Evolutionary conservation across 2,329 filamentous ascomycete species (phyloP), one percentile per base, ranked within the genome.

Genomic region (Epichloe sibirici): DNA sequence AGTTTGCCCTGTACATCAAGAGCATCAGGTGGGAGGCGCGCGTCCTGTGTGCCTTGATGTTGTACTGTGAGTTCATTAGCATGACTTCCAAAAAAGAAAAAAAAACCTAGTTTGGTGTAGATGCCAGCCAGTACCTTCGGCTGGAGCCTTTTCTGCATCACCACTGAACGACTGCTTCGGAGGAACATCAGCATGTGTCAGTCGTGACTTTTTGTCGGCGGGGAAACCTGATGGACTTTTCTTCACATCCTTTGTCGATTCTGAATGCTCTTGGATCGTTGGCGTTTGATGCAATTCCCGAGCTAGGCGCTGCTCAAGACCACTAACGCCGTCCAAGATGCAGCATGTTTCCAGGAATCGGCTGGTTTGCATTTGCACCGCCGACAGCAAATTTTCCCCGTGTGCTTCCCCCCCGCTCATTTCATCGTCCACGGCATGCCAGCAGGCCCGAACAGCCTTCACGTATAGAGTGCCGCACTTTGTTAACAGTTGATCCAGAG

Each of bases 401-500:
- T 70, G 68, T 0, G 65, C 8, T 64, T 17, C 17, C 35, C 67
- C 65, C 1, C 74, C 76, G 0, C 70, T 66, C 7, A 81, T 66
- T 53, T 82, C 78, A 40, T 79, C 74, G 48, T 89, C 84, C 2
- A 85, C 81, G n/a, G 85, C 82, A 53, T 75, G 75, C 73, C 85
- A 83, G 59, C 86, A 90, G 3, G 79, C 75, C 62, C 86, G 78
- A 2, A 88, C 85, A 0, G 85, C 86, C 61, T 83, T 85, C 76
- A 82, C 84, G 65, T 89, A 91, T 0, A 86, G 73, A 7, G 81
- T 85, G 13, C 86, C 86, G 58, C 86, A 90, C 62, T 81, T 79
- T 3, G 81, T 78, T 0, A 82, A 77, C 2, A 89, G 70, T 56
- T 81, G 78, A 1, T 82, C 75, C 3, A 87, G 68, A 0, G 81